Evolutionary conservation across 768 basidiomycete species (phyloP).

Genomic region (Boletus subparvulus): DNA sequence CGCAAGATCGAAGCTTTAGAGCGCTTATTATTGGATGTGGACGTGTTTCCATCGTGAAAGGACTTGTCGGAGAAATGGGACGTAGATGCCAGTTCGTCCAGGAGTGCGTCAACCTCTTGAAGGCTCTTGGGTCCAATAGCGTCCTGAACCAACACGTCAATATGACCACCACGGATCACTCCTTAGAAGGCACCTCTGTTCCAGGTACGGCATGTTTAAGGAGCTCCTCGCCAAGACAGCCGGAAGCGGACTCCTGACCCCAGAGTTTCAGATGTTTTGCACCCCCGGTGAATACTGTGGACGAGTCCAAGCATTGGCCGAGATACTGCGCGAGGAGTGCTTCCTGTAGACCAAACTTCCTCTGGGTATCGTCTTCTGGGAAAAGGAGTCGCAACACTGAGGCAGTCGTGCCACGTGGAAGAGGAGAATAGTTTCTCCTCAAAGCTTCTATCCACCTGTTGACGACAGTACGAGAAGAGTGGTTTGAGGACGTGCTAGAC

Average conservation of each 20-base stretch:
- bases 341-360: conserved; percentile 78
- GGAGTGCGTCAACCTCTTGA: conserved; percentile 57
- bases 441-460: conserved; percentile 46
- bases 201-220: conserved; percentile 39
- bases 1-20: conserved; percentile 42
- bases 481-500: neutral
- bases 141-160: conserved; percentile 19
- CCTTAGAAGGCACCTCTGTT: conserved; percentile 31
- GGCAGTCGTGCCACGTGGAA: conserved; percentile 54
- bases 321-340: conserved; percentile 53
- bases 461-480: conserved; percentile 44
- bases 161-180: neutral
- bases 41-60: conserved; percentile 37
- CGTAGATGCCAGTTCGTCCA: conserved; percentile 72
- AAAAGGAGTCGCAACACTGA: conserved; percentile 77
- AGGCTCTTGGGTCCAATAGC: conserved; percentile 34
- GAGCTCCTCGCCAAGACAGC: conserved; percentile 74
- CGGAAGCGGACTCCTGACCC: conserved; percentile 45
- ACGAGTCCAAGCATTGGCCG: conserved; percentile 46
- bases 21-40: conserved; percentile 32
- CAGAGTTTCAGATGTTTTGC: conserved; percentile 36
- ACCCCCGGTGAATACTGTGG: conserved; percentile 25
- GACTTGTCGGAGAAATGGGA: conserved; percentile 58
- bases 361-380: conserved; percentile 70
- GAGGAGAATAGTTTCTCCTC: conserved; percentile 42